Conservation (phyloP, 202 grass and related monocot species). For the Carex sylvatica region DNA sequence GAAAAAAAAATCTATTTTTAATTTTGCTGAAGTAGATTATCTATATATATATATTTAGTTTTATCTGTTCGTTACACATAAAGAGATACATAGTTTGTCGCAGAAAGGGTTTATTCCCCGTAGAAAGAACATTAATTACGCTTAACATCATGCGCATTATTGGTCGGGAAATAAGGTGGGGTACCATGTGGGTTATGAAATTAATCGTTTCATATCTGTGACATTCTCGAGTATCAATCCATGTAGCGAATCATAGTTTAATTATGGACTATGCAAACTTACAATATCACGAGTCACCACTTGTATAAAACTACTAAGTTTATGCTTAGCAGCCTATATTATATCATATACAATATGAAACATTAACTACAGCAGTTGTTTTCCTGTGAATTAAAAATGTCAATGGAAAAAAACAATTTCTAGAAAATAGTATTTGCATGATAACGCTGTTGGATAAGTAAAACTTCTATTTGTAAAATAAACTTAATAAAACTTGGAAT, state of each 20-base stretch:
- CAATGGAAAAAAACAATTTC: not conserved
- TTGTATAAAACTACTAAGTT: not conserved
- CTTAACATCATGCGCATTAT: constrained; percentile 36
- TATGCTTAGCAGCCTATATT: not conserved
- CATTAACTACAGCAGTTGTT: not conserved
- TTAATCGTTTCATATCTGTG: not conserved
- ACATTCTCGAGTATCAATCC: not conserved
- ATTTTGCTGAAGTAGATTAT: too few species aligned
- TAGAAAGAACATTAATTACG: constrained; percentile 20
- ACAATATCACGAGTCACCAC: not conserved
- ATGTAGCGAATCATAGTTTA: constrained; percentile 1
- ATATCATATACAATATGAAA: not conserved
- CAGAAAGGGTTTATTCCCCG: not conserved
- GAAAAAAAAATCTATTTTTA: too few species aligned
- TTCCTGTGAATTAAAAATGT: not conserved
- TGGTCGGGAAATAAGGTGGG: constrained; percentile 25
- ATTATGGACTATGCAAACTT: not conserved
- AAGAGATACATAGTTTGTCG: not conserved
- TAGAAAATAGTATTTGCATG: not conserved
- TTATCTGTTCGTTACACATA: not conserved
- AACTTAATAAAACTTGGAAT: not conserved
- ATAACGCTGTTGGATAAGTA: too few species aligned
- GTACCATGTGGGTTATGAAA: constrained; percentile 21
- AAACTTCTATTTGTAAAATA: too few species aligned
- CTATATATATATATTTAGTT: too few species aligned